Evolutionary conservation across 2,329 filamentous ascomycete genomes (phyloP).

Genomic region (Polytolypa hystricis): DNA sequence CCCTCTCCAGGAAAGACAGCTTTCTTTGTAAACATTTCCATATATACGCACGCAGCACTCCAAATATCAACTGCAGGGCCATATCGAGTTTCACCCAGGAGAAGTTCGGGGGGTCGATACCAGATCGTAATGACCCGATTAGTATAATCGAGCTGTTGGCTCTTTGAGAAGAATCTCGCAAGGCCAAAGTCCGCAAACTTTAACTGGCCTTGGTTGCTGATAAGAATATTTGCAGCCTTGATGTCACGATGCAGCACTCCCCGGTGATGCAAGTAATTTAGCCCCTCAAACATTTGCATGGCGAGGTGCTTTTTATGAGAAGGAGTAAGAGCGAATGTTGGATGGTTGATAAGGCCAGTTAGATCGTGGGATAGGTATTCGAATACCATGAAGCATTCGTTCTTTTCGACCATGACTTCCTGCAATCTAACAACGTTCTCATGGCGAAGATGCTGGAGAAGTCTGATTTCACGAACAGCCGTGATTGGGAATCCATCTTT

Average conservation of each 20-base stretch:
- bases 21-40: constrained; percentile 89
- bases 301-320: constrained; percentile 89
- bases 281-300: constrained; percentile 81
- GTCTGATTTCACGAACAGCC: constrained; percentile 89
- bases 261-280: constrained; percentile 84
- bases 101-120: constrained; percentile 86
- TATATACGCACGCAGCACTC: constrained; percentile 92
- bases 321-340: constrained; percentile 71
- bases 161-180: constrained; percentile 91
- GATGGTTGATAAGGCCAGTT: constrained; percentile 89
- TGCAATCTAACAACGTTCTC: constrained; percentile 76
- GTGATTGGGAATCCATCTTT: constrained; percentile 99
- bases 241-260: constrained; percentile 97
- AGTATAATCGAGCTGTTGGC: constrained; percentile 85
- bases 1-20: constrained; percentile 94
- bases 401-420: constrained; percentile 98
- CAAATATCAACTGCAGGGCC: constrained; percentile 86
- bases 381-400: constrained; percentile 99
- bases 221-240: constrained; percentile 93
- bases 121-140: constrained; percentile 98
- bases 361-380: constrained; percentile 95
- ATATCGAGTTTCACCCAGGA: constrained; percentile 83
- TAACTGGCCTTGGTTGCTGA: constrained; percentile 76
- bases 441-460: constrained; percentile 86
- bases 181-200: constrained; percentile 95